Base-by-base conservation (phyloP, 805 yeast genomes). In the Pichia occidentalis region DNA sequence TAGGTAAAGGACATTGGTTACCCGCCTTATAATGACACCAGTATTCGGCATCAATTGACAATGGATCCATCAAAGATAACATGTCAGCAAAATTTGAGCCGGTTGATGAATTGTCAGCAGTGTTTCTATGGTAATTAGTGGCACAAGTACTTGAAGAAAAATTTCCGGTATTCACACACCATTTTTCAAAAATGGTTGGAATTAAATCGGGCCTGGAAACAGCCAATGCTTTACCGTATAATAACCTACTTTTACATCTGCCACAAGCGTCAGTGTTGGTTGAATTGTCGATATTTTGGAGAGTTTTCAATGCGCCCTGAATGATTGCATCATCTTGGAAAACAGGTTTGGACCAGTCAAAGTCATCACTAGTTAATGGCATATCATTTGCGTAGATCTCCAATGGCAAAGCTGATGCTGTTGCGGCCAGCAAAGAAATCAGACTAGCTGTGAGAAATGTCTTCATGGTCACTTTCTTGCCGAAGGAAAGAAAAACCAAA, bases 1-100 rank as follows among this genome's bases (percentile, higher is more conserved):
- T 55, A 5, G 85, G 86, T 24, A 71, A 59, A 4, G 63, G 52
- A 56, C 87, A 80, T 11, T 68, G 65, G 33, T 64, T 61, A 41
- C 57, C 64, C 33, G 67, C 64, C 46, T 67, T 58, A 53, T 58
- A 71, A 56, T 73, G 68, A 54, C 88, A 80, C 58, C 76, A 75
- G 49, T 76, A 76, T 29, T 71, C 71, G 23, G 79, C 81, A 48
- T 77, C 83, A 22, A 63, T 48, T 10, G 75, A 66, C 36, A 58
- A 51, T 11, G 80, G 74, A 46, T 73, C 71, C 68, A 77, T 71
- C 35, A 69, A 49, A 16, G 65, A 61, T 29, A 75, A 50, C 57
- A 75, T 58, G 44, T 74, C 72, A 11, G 71, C 67, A 40, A 75
- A 70, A 47, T 75, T 76, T 12, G 66, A 54, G 34, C 71, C 72